phyloP scores from a whole-genome alignment of 257 asterid species.

The Solanum boliviense region DNA sequence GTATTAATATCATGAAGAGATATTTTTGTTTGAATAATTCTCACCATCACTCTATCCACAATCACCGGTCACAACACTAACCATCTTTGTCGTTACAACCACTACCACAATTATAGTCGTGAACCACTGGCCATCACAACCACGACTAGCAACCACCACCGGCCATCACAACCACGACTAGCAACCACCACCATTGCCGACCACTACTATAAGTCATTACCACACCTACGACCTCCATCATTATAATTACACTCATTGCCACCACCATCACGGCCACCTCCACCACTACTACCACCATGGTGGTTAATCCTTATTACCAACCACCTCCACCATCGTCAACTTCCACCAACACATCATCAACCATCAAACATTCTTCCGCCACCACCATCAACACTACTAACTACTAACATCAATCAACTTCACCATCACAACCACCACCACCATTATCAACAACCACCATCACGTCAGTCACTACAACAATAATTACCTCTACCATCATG shows the following conservation, averaged over 20 bases:
- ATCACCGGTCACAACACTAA: background rate
- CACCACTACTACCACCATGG: background rate
- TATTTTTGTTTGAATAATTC: background rate
- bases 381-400: background rate
- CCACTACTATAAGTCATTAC: background rate
- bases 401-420: background rate
- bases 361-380: background rate
- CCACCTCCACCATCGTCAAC: background rate
- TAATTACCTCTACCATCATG: background rate
- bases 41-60: background rate
- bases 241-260: background rate
- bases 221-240: background rate
- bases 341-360: background rate
- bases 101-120: background rate
- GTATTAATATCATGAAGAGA: background rate
- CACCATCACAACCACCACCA: background rate
- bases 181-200: background rate
- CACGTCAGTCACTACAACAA: background rate
- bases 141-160: background rate
- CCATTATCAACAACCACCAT: background rate
- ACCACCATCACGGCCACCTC: background rate
- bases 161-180: background rate
- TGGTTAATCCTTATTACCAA: background rate
- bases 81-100: background rate
- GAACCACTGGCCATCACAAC: background rate